Evolutionary conservation across 306 rosid genomes (phyloP).

Genomic region (Potentilla sterilis): DNA sequence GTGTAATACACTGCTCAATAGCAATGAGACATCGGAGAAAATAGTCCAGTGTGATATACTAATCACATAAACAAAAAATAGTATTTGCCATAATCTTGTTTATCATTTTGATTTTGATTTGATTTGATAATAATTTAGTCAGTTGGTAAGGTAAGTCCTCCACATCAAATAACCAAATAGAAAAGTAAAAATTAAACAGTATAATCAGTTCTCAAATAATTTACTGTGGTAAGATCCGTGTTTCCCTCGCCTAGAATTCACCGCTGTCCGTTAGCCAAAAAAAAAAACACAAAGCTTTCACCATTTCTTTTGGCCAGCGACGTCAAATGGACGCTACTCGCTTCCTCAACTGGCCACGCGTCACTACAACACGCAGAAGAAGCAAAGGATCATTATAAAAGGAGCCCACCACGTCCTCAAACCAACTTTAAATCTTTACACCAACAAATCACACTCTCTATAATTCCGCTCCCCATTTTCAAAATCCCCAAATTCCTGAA

Average conservation of each 20-base stretch:
- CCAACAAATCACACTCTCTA: not conserved
- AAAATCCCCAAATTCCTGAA: not conserved
- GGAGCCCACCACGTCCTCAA: not conserved
- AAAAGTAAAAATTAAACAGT: no score
- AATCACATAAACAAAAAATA: no score
- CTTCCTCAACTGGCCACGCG: not conserved
- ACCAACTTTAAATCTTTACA: not conserved
- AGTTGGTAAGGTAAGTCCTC: no score
- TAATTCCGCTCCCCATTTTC: not conserved
- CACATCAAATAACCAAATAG: no score
- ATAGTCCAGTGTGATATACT: no score
- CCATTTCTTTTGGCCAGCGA: not conserved
- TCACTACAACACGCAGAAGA: not conserved
- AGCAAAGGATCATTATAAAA: not conserved
- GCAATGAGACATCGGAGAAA: no score
- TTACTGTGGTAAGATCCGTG: no score
- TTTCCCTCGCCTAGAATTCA: constrained; percentile 23
- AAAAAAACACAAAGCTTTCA: not conserved
- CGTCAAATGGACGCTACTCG: constrained; percentile 27
- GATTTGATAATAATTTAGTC: no score
- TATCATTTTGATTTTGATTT: no score
- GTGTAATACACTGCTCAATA: no score
- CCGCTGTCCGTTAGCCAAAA: not conserved
- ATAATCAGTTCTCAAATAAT: no score
- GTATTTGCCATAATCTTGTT: no score